A percentile compares a stretch with the other conserved stretches of the same genome.
Evolutionary conservation across 1,139 yeast genomes (phyloP).

Genomic region (Entelexis sorbosivorans): DNA sequence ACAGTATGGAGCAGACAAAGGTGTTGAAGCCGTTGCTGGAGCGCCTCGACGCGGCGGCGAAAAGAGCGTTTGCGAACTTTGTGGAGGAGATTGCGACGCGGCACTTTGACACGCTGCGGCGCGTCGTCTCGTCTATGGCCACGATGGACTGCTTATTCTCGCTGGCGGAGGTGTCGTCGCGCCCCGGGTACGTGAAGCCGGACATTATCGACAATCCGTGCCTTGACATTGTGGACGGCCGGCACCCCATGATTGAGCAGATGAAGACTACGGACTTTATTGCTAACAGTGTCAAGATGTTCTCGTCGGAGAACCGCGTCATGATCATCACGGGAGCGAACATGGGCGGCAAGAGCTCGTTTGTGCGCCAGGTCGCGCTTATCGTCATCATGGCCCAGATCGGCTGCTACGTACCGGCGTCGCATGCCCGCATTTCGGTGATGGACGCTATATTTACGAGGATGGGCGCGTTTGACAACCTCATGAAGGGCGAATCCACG

Average conservation of each 20-base stretch:
- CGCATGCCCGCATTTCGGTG: constrained; percentile 20
- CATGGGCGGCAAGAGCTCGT: constrained; percentile 71
- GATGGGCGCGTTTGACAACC: constrained; percentile 49
- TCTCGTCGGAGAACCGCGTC: constrained; percentile 30
- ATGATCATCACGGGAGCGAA: constrained; percentile 63
- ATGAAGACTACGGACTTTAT: constrained; percentile 41
- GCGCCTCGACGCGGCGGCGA: constrained; percentile 43
- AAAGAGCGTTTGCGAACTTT: constrained; percentile 46
- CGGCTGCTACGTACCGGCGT: constrained; percentile 25
- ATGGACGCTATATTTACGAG: constrained; percentile 24
- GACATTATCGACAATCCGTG: constrained; percentile 42
- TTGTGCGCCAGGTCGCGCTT: constrained; percentile 53
- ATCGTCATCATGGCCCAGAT: constrained; percentile 63
- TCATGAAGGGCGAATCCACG: constrained; percentile 58
- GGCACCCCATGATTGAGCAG: constrained; percentile 70
- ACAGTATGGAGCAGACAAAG: constrained; percentile 41
- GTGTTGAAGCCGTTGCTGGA: constrained; percentile 55
- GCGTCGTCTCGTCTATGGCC: constrained; percentile 45
- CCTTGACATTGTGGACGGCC: constrained; percentile 46
- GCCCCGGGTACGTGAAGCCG: constrained; percentile 47
- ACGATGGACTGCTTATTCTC: constrained; percentile 67
- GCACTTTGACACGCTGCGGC: constrained; percentile 43
- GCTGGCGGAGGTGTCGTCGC: constrained; percentile 49
- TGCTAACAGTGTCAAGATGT: constrained; percentile 54
- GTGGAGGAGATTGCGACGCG: constrained; percentile 36